Evolutionary conservation across 768 basidiomycete species (phyloP), one percentile per base, ranked within the genome.

Genomic region (Termitomyces sp.): DNA sequence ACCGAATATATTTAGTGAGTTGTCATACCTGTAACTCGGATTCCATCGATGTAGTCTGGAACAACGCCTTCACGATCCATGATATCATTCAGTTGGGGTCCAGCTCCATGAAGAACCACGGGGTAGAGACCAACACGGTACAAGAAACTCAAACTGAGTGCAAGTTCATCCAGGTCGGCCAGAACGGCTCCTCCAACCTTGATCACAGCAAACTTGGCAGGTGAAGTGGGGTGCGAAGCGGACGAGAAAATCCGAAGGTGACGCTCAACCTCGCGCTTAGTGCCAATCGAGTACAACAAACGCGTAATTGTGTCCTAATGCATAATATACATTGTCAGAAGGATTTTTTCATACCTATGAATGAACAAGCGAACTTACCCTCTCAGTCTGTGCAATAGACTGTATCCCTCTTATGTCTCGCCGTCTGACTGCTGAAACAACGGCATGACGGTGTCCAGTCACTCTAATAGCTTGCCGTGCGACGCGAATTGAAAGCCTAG

Each of bases 81-180:
- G 62, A 97, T 92, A 57, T 87, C 86, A 74, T 99, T 99, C 60
- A 96, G 73, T 67, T 97, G 95, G 20, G 94, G 96, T 25, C 96
- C 96, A 57, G 88, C 96, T 47, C 97, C 97, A 74, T 99, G 97
- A 5, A 99, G 81, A 47, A 99, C 85, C 56, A 99, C 89, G 0
- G 97, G 97, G 74, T 96, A 99, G n/a, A 99, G 82, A 3, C 97
- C 97, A 45, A 99, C 89, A 31, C 94, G 86, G 73, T 96, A 96
- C 55, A 99, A 78, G 78, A 98, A 99, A 72, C 93, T 95, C 63
- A 99, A 79, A 59, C 91, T 96, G 49, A 95, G 84, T 5, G 95
- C 94, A 43, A 99, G 85, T 60, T 98, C 95, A 59, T 98, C 89
- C 50, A 98, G 75, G 56, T 98, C 84, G 64, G 87, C 89, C 6